phyloP scores from a whole-genome alignment of 2,329 filamentous ascomycete species.

The Venturia effusa region DNA sequence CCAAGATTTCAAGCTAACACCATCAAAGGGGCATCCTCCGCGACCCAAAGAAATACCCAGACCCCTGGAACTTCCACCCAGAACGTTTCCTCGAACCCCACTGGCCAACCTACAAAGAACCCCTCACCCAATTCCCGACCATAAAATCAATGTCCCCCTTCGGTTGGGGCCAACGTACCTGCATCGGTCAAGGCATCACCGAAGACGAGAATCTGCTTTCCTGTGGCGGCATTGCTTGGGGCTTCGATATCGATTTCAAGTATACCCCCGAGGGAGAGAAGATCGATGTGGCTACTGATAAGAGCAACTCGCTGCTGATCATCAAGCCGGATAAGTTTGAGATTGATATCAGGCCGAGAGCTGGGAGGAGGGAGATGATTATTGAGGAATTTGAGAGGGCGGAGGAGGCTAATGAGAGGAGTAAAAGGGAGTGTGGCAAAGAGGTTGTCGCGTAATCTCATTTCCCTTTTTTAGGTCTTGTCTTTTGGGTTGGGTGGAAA shows the following conservation, averaged over 20 bases:
- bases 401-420: background rate
- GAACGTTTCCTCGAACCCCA: slow-evolving; percentile 52
- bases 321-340: slow-evolving; percentile 46
- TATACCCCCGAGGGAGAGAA: slow-evolving; percentile 28
- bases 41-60: slow-evolving; percentile 48
- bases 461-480: background rate
- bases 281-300: slow-evolving; percentile 34
- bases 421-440: background rate
- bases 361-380: slow-evolving; percentile 27
- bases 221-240: slow-evolving; percentile 40
- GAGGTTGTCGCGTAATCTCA: background rate
- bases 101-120: slow-evolving; percentile 55
- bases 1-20: too few relatives aligned
- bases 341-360: slow-evolving; percentile 43
- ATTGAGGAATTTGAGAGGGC: slow-evolving; percentile 27
- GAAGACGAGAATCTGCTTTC: slow-evolving; percentile 43
- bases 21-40: slow-evolving; percentile 50
- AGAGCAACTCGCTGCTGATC: slow-evolving; percentile 43
- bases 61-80: slow-evolving; percentile 50
- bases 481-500: background rate
- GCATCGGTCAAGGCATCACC: slow-evolving; percentile 51
- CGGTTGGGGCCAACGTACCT: slow-evolving; percentile 52
- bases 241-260: slow-evolving; percentile 39
- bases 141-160: slow-evolving; percentile 55
- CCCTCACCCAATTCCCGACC: slow-evolving; percentile 51